phyloP scores from a whole-genome alignment of 2,329 filamentous ascomycete genomes.

The Zasmidium angulare region DNA sequence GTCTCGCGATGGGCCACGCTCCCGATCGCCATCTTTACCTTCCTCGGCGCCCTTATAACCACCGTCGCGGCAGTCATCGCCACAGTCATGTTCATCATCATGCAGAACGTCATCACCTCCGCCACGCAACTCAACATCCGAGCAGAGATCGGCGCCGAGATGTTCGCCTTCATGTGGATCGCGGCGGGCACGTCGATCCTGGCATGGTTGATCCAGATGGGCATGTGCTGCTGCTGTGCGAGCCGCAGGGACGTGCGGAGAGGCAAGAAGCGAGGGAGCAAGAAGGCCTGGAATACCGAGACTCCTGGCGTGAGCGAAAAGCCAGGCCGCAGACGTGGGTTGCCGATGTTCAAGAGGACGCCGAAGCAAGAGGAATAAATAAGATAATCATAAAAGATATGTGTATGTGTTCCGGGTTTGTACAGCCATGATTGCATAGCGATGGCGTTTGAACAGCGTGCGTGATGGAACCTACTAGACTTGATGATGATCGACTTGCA shows the following conservation, averaged over 20 bases:
- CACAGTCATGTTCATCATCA: constrained; percentile 80
- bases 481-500: not conserved
- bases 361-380: constrained; percentile 3
- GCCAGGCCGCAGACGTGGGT: constrained; percentile 12
- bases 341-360: constrained; percentile 18
- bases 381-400: not conserved
- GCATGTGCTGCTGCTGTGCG: constrained; percentile 75
- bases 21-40: constrained; percentile 66
- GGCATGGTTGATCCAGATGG: constrained; percentile 69
- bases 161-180: constrained; percentile 91
- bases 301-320: constrained; percentile 13
- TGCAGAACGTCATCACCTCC: constrained; percentile 70
- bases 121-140: constrained; percentile 74
- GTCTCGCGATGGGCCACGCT: constrained; percentile 59
- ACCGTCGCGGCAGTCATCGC: constrained; percentile 71
- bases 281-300: constrained; percentile 23
- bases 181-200: constrained; percentile 66
- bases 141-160: constrained; percentile 55
- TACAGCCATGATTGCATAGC: not conserved
- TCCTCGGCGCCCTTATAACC: constrained; percentile 65
- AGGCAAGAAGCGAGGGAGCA: constrained; percentile 45
- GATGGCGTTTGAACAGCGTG: not conserved
- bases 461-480: not conserved
- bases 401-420: not conserved
- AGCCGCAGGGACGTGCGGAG: constrained; percentile 54